phyloP scores from a whole-genome alignment of 768 basidiomycete species.

The Tylopilus sp. region DNA sequence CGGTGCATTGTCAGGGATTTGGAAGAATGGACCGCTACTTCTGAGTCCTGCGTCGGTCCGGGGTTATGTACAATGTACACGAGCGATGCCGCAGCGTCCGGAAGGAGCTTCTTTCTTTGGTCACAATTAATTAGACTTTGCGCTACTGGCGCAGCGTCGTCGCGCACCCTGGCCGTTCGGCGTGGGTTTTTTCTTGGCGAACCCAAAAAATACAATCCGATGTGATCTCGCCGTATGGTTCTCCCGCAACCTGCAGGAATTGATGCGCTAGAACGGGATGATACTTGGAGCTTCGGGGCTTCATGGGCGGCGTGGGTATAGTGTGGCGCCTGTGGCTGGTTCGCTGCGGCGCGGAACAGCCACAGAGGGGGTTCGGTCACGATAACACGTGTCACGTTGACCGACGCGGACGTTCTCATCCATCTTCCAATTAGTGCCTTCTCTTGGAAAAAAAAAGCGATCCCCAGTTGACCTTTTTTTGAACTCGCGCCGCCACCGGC shows the following conservation, averaged over 20 bases:
- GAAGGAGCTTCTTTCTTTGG: too few relatives aligned
- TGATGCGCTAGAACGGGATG: background rate
- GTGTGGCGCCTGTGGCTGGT: background rate
- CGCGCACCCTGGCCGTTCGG: background rate
- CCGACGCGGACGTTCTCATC: slow-evolving; percentile 11
- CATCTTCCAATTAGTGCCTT: background rate
- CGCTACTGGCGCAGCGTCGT: background rate
- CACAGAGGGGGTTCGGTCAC: background rate
- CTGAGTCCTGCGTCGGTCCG: background rate
- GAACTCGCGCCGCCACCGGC: background rate
- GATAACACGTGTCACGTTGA: slow-evolving; percentile 11
- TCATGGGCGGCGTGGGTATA: background rate
- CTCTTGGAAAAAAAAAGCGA: background rate
- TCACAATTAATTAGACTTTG: slow-evolving; percentile 10
- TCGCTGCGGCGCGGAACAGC: slow-evolving; percentile 2
- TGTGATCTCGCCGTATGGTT: background rate
- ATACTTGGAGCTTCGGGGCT: background rate
- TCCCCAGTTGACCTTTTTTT: background rate
- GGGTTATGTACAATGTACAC: too few relatives aligned
- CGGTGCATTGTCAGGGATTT: background rate
- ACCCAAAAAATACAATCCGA: background rate
- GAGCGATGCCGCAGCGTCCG: background rate
- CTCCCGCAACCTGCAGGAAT: too few relatives aligned
- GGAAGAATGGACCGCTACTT: background rate
- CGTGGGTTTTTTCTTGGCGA: slow-evolving; percentile 1